Evolutionary conservation across 2,329 filamentous ascomycete genomes (phyloP).

Genomic region (Colletotrichum destructivum): DNA sequence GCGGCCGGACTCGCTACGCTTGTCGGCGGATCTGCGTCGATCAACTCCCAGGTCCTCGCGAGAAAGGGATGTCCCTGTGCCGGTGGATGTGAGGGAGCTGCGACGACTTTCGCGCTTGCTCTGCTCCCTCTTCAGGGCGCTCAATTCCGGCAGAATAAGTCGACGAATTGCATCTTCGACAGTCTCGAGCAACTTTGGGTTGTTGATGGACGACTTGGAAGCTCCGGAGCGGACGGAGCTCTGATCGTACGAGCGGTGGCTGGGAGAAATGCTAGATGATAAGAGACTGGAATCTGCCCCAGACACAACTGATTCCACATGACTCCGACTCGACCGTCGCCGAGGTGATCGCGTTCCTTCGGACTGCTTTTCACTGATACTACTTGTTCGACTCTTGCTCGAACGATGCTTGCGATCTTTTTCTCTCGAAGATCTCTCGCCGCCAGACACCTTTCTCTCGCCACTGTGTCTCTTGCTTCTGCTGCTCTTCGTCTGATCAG

Average conservation of each 20-base stretch:
- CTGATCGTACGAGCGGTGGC: constrained; percentile 70
- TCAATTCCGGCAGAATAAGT: constrained; percentile 91
- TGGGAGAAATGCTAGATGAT: constrained; percentile 68
- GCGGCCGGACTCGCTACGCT: constrained; percentile 66
- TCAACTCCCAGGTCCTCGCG: constrained; percentile 71
- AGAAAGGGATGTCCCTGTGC: constrained; percentile 63
- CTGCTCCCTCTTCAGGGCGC: constrained; percentile 91
- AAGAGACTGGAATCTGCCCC: constrained; percentile 68
- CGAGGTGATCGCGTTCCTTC: constrained; percentile 64
- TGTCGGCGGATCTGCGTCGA: constrained; percentile 73
- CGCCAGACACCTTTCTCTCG: constrained; percentile 56
- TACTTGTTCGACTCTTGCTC: constrained; percentile 66
- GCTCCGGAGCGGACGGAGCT: constrained; percentile 66
- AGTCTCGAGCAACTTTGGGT: constrained; percentile 89
- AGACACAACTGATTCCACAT: constrained; percentile 68
- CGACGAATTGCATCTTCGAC: constrained; percentile 94
- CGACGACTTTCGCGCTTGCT: constrained; percentile 81
- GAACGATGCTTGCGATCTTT: constrained; percentile 66
- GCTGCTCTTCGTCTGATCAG: constrained; percentile 59
- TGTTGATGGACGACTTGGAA: constrained; percentile 85
- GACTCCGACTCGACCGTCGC: constrained; percentile 66
- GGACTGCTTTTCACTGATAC: constrained; percentile 62
- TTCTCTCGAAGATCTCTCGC: constrained; percentile 58
- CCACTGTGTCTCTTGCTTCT: constrained; percentile 61
- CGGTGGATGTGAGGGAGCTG: constrained; percentile 74